phyloP scores from a whole-genome alignment of 805 yeast species.

The Hermanozyma aechmeae region DNA sequence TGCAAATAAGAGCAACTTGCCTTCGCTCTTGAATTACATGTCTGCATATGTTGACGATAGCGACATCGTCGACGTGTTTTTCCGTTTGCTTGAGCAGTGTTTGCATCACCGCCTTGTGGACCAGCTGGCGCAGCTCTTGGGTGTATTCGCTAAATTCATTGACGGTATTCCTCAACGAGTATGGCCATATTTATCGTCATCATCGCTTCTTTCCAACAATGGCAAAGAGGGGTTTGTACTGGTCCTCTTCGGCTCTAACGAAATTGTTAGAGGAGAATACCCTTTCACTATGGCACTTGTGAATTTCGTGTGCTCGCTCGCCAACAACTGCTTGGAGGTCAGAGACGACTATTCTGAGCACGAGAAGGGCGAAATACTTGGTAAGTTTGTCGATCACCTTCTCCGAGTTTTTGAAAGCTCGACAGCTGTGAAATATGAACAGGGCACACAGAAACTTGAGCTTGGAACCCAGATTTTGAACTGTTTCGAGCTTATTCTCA shows the following conservation, averaged over 20 bases:
- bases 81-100: conserved; percentile 60
- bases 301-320: conserved; percentile 44
- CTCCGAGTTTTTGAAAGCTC: conserved; percentile 70
- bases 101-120: conserved; percentile 44
- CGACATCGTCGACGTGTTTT: conserved; percentile 53
- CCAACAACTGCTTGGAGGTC: conserved; percentile 38
- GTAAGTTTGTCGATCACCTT: conserved; percentile 44
- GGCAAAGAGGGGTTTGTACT: conserved; percentile 56
- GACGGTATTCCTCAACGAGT: conserved; percentile 52
- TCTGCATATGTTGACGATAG: conserved; percentile 43
- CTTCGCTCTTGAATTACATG: conserved; percentile 29
- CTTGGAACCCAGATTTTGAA: conserved; percentile 48
- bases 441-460: conserved; percentile 47
- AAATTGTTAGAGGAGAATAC: conserved; percentile 60
- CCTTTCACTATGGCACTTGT: conserved; percentile 53
- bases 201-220: conserved; percentile 52
- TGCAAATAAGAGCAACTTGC: too few species aligned
- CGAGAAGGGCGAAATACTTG: conserved; percentile 44
- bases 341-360: conserved; percentile 21
- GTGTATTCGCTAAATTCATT: conserved; percentile 40
- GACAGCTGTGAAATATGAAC: conserved; percentile 55
- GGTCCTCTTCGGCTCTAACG: conserved; percentile 60
- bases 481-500: conserved; percentile 46
- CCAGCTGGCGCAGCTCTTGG: conserved; percentile 35
- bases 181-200: conserved; percentile 69